Conservation (phyloP, 2,329 filamentous ascomycete species). For the Penicillium nordicum region DNA sequence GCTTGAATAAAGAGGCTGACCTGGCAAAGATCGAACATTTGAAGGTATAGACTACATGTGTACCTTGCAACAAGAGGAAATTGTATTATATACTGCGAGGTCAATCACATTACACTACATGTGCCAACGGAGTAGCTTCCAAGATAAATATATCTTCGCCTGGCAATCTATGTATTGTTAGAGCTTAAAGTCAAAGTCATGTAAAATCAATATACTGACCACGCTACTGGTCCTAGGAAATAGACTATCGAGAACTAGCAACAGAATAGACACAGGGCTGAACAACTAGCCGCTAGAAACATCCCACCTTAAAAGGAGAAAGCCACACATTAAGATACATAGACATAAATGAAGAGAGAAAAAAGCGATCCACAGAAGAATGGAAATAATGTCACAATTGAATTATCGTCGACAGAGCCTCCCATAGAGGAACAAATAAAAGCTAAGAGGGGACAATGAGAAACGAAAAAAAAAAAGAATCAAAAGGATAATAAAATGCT, state of each 20-base stretch:
- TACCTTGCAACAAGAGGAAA: neutral
- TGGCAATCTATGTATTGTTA: neutral
- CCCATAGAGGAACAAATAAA: constrained; percentile 17
- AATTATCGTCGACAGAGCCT: constrained; percentile 19
- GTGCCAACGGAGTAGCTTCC: neutral
- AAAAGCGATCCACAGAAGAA: constrained; percentile 1
- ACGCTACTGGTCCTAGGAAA: neutral
- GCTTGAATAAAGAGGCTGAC: constrained; percentile 23
- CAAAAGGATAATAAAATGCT: constrained; percentile 12
- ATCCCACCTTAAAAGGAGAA: neutral
- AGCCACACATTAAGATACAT: constrained; percentile 3
- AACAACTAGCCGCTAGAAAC: neutral
- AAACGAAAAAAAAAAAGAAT: neutral
- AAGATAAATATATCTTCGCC: neutral
- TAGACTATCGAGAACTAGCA: constrained; percentile 3
- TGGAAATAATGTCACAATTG: constrained; percentile 16
- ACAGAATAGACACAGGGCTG: neutral
- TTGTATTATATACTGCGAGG: neutral
- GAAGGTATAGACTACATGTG: neutral
- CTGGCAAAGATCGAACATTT: constrained; percentile 16
- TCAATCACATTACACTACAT: neutral
- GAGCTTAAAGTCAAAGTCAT: neutral
- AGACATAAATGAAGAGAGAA: neutral
- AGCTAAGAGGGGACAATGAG: constrained; percentile 11
- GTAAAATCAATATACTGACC: neutral